Evolutionary conservation across 108 stramenopile species (phyloP).

Genomic region (Cyclotella baltica): DNA sequence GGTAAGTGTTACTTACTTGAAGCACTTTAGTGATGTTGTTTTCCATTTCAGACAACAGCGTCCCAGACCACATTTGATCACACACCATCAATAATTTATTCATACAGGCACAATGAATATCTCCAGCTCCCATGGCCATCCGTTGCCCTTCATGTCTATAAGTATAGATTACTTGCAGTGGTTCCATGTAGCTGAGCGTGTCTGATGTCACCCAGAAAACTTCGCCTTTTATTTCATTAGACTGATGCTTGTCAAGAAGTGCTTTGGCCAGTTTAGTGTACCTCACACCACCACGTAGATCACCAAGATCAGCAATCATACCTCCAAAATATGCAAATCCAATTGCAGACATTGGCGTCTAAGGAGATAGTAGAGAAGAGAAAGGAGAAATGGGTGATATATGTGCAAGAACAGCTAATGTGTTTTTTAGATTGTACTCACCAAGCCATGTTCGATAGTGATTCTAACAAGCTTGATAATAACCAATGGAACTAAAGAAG

Average conservation of each 20-base stretch:
- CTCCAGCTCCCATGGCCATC: slow-evolving; percentile 17
- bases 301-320: slow-evolving; percentile 10
- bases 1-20: not conserved
- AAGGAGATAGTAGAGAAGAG: no score
- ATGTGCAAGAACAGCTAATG: not conserved
- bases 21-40: not conserved
- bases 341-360: slow-evolving; percentile 20
- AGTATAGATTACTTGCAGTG: slow-evolving; percentile 10
- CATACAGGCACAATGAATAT: slow-evolving; percentile 9
- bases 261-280: slow-evolving; percentile 20
- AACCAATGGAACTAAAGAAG: not conserved
- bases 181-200: slow-evolving; percentile 13
- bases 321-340: slow-evolving; percentile 25
- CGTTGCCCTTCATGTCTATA: not conserved
- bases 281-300: slow-evolving; percentile 17
- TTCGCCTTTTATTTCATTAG: not conserved
- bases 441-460: slow-evolving; percentile 15
- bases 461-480: not conserved
- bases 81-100: not conserved
- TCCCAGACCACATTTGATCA: not conserved
- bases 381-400: slow-evolving; percentile 2
- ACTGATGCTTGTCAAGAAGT: slow-evolving; percentile 11
- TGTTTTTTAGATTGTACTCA: not conserved
- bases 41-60: not conserved
- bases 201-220: slow-evolving; percentile 3